A percentile compares a stretch with the other conserved stretches of the same genome.
These are phyloP conservation scores for Heterobasidion occidentale DNA, from an alignment of 1,284 basidiomycete species.

Conservation along the genomic window DNA sequence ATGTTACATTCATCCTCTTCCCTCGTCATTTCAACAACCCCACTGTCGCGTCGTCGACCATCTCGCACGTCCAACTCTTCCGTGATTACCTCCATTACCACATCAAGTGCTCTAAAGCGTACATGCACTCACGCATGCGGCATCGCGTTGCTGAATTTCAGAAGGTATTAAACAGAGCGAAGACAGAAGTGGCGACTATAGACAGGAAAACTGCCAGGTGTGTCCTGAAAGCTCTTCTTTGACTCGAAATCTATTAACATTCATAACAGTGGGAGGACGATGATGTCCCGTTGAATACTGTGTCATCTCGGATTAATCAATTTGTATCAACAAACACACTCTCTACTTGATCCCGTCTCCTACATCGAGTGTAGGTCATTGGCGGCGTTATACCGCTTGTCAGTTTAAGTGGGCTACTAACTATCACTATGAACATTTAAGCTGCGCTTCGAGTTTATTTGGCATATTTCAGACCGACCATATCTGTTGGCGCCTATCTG, in stretches of 20 bases:
- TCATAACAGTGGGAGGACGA: conserved; percentile 39
- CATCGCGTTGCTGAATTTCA: conserved; percentile 94
- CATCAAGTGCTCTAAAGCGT: conserved; percentile 99
- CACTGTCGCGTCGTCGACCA: conserved; percentile 72
- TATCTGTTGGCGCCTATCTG: too few species aligned
- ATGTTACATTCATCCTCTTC: conserved; percentile 98
- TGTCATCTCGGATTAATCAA: too few species aligned
- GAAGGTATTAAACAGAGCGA: conserved; percentile 97
- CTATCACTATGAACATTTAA: too few species aligned
- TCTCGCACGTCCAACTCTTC: conserved; percentile 96
- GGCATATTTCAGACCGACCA: too few species aligned
- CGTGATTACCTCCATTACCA: conserved; percentile 98
- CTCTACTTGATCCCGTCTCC: too few species aligned
- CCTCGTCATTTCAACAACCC: conserved; percentile 89
- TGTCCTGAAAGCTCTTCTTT: conserved; percentile 20
- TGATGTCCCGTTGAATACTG: conserved; percentile 20
- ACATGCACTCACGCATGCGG: conserved; percentile 98
- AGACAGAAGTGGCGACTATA: conserved; percentile 79
- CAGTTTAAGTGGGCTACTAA: too few species aligned
- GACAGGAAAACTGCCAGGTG: conserved; percentile 93
- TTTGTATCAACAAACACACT: too few species aligned
- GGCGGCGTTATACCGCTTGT: too few species aligned
- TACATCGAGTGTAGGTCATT: too few species aligned
- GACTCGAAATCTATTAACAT: conserved; percentile 6
- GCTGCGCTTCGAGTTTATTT: too few species aligned